Conservation (phyloP, 345 rosid genomes). For the Citrus mangshanensis region DNA sequence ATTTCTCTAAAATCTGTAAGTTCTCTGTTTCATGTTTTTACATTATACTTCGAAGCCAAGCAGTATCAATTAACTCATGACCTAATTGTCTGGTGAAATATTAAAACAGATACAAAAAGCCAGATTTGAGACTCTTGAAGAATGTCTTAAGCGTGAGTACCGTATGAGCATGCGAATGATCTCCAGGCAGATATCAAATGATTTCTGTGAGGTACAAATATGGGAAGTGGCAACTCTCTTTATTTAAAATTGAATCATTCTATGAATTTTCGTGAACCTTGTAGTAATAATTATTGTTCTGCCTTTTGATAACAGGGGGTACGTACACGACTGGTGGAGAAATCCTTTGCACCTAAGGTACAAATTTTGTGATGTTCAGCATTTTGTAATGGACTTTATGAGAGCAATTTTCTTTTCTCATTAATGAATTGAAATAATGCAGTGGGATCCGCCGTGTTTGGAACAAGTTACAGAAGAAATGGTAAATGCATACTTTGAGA, state of each 20-base stretch:
- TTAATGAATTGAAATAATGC: neutral
- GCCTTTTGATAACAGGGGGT: neutral
- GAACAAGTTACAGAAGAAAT: constrained; percentile 14
- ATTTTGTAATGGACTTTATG: neutral
- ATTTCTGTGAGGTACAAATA: neutral
- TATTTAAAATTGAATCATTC: neutral
- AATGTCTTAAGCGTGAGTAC: neutral
- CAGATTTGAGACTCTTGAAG: constrained; percentile 8
- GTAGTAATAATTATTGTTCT: neutral
- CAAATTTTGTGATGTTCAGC: neutral
- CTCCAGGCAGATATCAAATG: neutral
- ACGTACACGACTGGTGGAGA: neutral
- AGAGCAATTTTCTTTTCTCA: no score
- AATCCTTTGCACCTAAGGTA: constrained; percentile 3
- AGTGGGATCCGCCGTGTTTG: constrained; percentile 25
- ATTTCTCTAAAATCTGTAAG: constrained; percentile 19
- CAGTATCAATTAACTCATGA: neutral
- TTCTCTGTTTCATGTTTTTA: neutral
- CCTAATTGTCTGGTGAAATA: neutral
- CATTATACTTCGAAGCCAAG: neutral
- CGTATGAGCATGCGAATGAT: neutral
- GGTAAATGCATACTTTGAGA: constrained; percentile 18
- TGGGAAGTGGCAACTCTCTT: no score
- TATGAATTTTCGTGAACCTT: neutral
- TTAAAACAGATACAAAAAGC: neutral